Percentiles rank a stretch among this genome's conserved stretches.
Evolutionary conservation across 352 stramenopile species (phyloP).

Genomic region (Lagenidium giganteum): DNA sequence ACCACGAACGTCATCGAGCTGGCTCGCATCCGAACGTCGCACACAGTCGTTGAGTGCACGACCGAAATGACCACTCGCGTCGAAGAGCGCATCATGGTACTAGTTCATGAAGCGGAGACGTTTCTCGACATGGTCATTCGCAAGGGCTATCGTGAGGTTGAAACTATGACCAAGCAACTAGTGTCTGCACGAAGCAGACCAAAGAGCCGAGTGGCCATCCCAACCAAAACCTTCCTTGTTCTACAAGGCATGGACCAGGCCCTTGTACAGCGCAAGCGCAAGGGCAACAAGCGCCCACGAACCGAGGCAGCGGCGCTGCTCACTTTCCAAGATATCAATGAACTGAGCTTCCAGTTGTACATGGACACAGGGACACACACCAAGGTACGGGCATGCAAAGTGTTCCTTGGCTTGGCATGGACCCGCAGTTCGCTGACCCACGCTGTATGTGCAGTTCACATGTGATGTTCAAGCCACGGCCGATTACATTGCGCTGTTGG

Average conservation of each 20-base stretch:
- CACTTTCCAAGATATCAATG: constrained; percentile 52
- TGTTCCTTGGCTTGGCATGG: too few relatives aligned
- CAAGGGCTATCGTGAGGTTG: too few relatives aligned
- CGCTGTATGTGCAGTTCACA: constrained; percentile 33
- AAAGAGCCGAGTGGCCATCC: background rate
- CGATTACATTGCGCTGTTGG: constrained; percentile 48
- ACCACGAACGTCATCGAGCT: constrained; percentile 24
- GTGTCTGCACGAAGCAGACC: constrained; percentile 4
- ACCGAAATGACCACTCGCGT: background rate
- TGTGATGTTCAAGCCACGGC: constrained; percentile 43
- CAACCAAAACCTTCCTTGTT: constrained; percentile 37
- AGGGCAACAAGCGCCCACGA: constrained; percentile 9
- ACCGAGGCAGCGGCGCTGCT: constrained; percentile 6
- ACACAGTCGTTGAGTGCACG: constrained; percentile 2
- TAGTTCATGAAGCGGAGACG: constrained; percentile 26
- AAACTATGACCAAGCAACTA: too few relatives aligned
- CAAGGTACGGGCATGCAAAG: constrained; percentile 37
- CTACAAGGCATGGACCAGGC: constrained; percentile 58
- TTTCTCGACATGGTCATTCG: constrained; percentile 34
- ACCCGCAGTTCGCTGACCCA: too few relatives aligned
- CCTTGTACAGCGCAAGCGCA: constrained; percentile 45
- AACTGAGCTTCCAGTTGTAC: constrained; percentile 60
- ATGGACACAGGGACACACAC: constrained; percentile 54
- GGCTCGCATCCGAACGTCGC: too few relatives aligned
- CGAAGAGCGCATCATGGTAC: background rate